Evolutionary conservation across 2,329 filamentous ascomycete species (phyloP).

Genomic region (Cercospora beticola): DNA sequence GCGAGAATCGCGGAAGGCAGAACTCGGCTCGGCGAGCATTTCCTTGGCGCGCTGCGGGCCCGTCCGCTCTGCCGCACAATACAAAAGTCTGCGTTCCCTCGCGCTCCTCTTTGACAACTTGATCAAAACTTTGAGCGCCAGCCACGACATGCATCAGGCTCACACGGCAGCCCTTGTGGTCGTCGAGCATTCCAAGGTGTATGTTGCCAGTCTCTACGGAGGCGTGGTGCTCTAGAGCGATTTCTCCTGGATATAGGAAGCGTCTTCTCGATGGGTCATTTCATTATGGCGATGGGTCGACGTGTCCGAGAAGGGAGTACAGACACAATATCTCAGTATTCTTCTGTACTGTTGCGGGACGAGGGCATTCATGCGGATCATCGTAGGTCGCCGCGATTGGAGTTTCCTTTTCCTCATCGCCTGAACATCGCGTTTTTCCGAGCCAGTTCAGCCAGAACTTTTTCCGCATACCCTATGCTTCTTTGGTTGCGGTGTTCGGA

Average conservation of each 20-base stretch:
- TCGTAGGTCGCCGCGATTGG: neutral
- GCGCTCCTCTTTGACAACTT: constrained; percentile 41
- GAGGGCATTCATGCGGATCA: neutral
- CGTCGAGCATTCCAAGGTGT: constrained; percentile 53
- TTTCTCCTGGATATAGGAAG: constrained; percentile 62
- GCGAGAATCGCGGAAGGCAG: neutral
- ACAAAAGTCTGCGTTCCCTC: constrained; percentile 20
- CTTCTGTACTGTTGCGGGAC: neutral
- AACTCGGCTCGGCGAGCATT: neutral
- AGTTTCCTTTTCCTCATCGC: neutral
- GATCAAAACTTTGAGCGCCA: constrained; percentile 64
- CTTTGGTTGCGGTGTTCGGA: too few species aligned
- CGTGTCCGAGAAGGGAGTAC: constrained; percentile 73
- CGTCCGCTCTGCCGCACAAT: neutral
- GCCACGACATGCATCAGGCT: constrained; percentile 64
- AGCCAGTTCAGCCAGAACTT: neutral
- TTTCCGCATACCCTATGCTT: neutral
- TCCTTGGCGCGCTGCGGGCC: neutral
- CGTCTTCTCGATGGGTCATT: constrained; percentile 67
- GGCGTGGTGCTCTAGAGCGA: constrained; percentile 65
- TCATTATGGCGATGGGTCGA: constrained; percentile 69
- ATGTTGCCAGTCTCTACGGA: constrained; percentile 65
- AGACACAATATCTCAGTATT: constrained; percentile 37
- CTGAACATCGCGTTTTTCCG: too few species aligned
- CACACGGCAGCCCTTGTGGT: constrained; percentile 26